Conservation (phyloP, 2,329 filamentous ascomycete species). For the Fusarium scirpi region DNA sequence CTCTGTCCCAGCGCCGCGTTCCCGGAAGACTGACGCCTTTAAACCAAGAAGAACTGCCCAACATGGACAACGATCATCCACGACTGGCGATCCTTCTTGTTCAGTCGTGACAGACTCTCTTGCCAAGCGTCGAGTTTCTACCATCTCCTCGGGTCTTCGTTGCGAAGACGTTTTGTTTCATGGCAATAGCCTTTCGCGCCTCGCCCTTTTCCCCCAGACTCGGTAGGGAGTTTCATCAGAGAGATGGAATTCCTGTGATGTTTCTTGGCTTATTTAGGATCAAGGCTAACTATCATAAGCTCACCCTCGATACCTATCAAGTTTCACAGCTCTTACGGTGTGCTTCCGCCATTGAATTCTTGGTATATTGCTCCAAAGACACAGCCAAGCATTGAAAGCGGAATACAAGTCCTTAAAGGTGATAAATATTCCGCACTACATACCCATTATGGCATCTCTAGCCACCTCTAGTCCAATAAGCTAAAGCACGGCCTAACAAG, state of each 20-base stretch:
- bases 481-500: neutral
- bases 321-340: neutral
- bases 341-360: neutral
- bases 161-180: constrained; percentile 15
- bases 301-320: neutral
- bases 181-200: constrained; percentile 16
- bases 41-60: neutral
- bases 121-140: neutral
- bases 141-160: constrained; percentile 1
- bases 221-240: neutral
- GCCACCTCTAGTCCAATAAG: neutral
- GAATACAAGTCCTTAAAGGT: neutral
- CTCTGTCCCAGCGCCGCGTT: constrained; percentile 4
- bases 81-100: constrained; percentile 1
- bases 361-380: neutral
- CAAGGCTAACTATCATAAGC: neutral
- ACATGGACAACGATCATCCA: neutral
- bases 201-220: constrained; percentile 5
- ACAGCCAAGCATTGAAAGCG: neutral
- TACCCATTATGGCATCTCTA: neutral
- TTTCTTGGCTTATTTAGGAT: neutral
- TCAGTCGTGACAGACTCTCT: neutral
- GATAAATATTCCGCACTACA: neutral
- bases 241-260: neutral
- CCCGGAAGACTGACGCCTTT: constrained; percentile 19